Evolutionary conservation across 1,284 basidiomycete species (phyloP).

Genomic region (Naganishia sp.): DNA sequence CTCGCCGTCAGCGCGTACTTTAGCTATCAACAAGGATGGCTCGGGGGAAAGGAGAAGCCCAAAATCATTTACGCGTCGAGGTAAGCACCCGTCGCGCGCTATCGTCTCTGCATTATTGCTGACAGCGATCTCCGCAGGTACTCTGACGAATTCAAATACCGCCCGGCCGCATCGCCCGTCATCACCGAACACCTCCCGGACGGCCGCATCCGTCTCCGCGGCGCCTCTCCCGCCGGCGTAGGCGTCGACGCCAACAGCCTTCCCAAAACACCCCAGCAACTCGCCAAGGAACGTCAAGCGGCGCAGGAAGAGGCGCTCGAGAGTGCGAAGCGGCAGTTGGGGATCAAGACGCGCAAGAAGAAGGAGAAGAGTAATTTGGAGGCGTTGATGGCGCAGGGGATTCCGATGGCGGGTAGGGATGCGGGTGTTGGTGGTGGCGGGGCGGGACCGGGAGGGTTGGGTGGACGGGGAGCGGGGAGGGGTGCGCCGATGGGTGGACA

Average conservation of each 20-base stretch:
- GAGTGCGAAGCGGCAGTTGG: slow-evolving; percentile 44
- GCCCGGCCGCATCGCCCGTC: slow-evolving; percentile 55
- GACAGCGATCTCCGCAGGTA: slow-evolving; percentile 42
- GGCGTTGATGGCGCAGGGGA: slow-evolving; percentile 33
- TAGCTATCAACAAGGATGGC: slow-evolving; percentile 15
- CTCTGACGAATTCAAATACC: slow-evolving; percentile 54
- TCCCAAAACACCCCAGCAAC: slow-evolving; percentile 44
- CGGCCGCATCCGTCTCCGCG: slow-evolving; percentile 52
- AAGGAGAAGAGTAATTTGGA: slow-evolving; percentile 36
- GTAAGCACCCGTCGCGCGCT: slow-evolving; percentile 40
- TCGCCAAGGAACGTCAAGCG: slow-evolving; percentile 39
- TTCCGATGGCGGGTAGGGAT: slow-evolving; percentile 11
- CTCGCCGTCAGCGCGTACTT: not conserved
- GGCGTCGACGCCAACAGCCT: slow-evolving; percentile 48
- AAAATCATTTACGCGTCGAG: slow-evolving; percentile 52
- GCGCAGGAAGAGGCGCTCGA: slow-evolving; percentile 44
- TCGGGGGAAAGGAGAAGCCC: slow-evolving; percentile 39
- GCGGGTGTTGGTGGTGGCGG: slow-evolving; percentile 19
- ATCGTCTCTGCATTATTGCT: not conserved
- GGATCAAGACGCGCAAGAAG: slow-evolving; percentile 36
- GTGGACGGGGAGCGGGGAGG: slow-evolving; percentile 5
- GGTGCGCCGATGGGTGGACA: slow-evolving; percentile 22
- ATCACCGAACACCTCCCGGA: slow-evolving; percentile 54
- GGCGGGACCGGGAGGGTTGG: not conserved
- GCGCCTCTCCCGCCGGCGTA: slow-evolving; percentile 51